A percentile compares a stretch with the other conserved stretches of the same genome.
Evolutionary conservation across 2,329 filamentous ascomycete species (phyloP).

Genomic region (Epichloe brachyelytri): DNA sequence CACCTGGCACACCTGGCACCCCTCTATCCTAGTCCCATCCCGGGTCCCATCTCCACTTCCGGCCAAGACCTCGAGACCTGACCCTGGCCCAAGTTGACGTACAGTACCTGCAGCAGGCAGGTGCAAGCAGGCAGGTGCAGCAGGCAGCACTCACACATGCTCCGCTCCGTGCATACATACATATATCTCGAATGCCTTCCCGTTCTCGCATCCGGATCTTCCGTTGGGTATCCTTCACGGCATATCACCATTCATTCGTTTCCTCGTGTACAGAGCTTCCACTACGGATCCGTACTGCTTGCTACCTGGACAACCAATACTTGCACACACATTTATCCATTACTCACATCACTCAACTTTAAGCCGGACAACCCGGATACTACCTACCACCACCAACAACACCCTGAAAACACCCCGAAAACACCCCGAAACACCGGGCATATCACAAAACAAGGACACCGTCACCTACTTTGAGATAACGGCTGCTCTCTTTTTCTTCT

Average conservation of each 20-base stretch:
- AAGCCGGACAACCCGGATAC: background rate
- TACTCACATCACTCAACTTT: background rate
- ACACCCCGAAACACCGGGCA: too few relatives aligned
- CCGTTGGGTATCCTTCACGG: background rate
- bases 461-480: background rate
- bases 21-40: background rate
- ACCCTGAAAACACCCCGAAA: too few relatives aligned
- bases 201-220: background rate
- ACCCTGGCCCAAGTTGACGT: background rate
- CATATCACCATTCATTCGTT: background rate
- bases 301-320: background rate
- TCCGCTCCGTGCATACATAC: background rate
- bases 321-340: background rate
- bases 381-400: background rate
- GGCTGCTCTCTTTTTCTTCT: too few relatives aligned
- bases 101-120: background rate
- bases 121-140: too few relatives aligned
- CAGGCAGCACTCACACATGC: background rate
- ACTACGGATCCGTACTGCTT: background rate
- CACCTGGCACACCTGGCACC: background rate
- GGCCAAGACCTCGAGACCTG: background rate
- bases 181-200: constrained; percentile 2
- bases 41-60: background rate
- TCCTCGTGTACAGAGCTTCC: background rate
- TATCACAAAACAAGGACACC: background rate